Evolutionary conservation across 768 basidiomycete genomes (phyloP), one percentile per base, ranked within the genome.

Genomic region (Dentipellis fragilis): DNA sequence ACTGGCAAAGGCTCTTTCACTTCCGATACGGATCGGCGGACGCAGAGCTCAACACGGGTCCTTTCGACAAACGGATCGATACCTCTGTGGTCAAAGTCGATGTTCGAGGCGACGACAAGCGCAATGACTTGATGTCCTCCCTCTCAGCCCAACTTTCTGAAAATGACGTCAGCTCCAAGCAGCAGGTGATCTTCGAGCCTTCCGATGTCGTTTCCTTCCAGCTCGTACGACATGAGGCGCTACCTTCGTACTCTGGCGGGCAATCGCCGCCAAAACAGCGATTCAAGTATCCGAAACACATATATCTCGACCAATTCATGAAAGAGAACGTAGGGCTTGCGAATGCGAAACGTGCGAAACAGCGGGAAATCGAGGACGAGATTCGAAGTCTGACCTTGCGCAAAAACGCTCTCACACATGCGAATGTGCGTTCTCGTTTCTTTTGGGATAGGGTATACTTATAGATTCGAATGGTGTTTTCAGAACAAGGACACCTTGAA

Each of bases 231-330:
- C 64, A 63, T 53, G 55, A 64, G 47, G 49, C 55, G 40, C 49
- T 58, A 19, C 62, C 62, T n/a, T 17, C 66, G 38, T 63, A 63
- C 46, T 52, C 56, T 10, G 55, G 57, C 35, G 51, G 61, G 22
- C 58, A 65, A 5, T 39, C 59, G 2, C 19, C 23, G 11, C 64
- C 62, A 1, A 59, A 61, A 4, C 63, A 58, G 22, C 48, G 50
- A 4, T 84, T 90, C 59, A 67, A 65, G 12, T 92, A 78, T 60
- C 88, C 89, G 2, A 79, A 77, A 60, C 71, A 73, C 17, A 71
- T 92, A 49, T 89, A 80, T 65, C 71, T 91, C 48, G 89, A 92
- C 64, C 80, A 82, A 51, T 92, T 89, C 61, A 60, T 90, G 59
- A 73, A 73, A 50, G 74, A 76, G 51, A 88, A 87, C 42, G 60